A percentile compares a stretch with the other conserved stretches of the same genome.
phyloP scores from a whole-genome alignment of 805 yeast genomes.

The Hanseniaspora jakobsenii region DNA sequence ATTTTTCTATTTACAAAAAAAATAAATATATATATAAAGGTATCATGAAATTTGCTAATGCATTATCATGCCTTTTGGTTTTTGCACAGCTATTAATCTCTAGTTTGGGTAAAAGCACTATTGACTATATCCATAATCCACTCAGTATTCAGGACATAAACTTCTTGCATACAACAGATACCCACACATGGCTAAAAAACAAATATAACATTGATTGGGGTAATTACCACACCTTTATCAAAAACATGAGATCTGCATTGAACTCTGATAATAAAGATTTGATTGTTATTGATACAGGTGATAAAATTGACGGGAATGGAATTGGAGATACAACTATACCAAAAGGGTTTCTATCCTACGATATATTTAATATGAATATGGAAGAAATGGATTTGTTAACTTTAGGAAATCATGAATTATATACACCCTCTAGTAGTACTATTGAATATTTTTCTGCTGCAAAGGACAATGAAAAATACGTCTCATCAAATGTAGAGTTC shows the following conservation, averaged over 20 bases:
- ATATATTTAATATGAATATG: slow-evolving; percentile 44
- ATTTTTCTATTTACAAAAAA: too few relatives aligned
- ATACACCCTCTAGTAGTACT: slow-evolving; percentile 48
- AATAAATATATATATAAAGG: too few relatives aligned
- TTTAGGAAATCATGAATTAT: slow-evolving; percentile 85
- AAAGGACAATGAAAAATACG: slow-evolving; percentile 47
- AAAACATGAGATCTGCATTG: slow-evolving; percentile 38
- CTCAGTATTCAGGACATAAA: slow-evolving; percentile 61
- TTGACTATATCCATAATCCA: slow-evolving; percentile 21
- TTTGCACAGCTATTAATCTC: too few relatives aligned
- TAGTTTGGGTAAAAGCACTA: too few relatives aligned
- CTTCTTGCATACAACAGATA: slow-evolving; percentile 88
- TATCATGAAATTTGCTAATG: too few relatives aligned
- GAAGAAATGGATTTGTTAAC: slow-evolving; percentile 64
- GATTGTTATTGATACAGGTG: slow-evolving; percentile 76
- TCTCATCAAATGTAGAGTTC: slow-evolving; percentile 62
- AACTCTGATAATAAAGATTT: slow-evolving; percentile 41
- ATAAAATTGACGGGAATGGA: slow-evolving; percentile 91
- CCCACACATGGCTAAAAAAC: slow-evolving; percentile 87
- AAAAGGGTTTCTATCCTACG: slow-evolving; percentile 53
- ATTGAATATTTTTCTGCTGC: slow-evolving; percentile 56
- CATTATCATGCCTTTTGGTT: too few relatives aligned
- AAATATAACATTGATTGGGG: slow-evolving; percentile 86
- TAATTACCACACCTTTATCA: slow-evolving; percentile 61
- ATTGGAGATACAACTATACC: slow-evolving; percentile 65